Evolutionary conservation across 2,329 filamentous ascomycete genomes (phyloP).

Genomic region (Pestalotiopsis fici): DNA sequence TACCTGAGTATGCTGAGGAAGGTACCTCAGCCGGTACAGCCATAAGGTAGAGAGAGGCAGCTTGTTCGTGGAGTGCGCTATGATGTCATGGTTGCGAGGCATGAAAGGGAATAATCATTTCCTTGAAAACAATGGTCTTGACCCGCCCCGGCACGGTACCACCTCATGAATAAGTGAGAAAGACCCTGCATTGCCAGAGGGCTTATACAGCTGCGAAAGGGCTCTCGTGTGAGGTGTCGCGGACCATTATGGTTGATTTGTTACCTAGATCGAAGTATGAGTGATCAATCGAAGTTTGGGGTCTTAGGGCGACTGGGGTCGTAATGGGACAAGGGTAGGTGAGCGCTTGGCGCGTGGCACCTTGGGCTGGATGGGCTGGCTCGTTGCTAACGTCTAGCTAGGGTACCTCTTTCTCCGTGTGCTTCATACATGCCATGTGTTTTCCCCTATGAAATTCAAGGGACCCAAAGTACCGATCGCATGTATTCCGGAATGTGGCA

Average conservation of each 20-base stretch:
- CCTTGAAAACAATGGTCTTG: not conserved
- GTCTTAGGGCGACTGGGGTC: not conserved
- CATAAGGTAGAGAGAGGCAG: not conserved
- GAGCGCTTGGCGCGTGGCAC: conserved; percentile 9
- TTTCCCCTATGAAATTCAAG: not conserved
- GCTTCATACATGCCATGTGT: not conserved
- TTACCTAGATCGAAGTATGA: not conserved
- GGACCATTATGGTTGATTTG: not conserved
- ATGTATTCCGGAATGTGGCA: not conserved
- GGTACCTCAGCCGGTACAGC: not conserved
- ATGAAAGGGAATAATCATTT: not conserved
- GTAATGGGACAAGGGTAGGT: not conserved
- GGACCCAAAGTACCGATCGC: not conserved
- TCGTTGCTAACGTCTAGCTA: not conserved
- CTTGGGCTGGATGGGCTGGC: not conserved
- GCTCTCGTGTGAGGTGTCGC: conserved; percentile 2
- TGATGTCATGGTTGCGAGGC: conserved; percentile 1
- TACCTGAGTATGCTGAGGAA: not conserved
- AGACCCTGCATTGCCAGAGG: conserved; percentile 2
- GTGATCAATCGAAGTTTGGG: conserved; percentile 10
- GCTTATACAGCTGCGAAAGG: not conserved
- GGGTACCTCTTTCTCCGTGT: too few relatives aligned
- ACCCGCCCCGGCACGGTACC: not conserved
- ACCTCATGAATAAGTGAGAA: not conserved
- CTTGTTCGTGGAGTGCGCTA: not conserved